Evolutionary conservation across 2,329 filamentous ascomycete genomes (phyloP).

Genomic region (Xylariaceae sp.): DNA sequence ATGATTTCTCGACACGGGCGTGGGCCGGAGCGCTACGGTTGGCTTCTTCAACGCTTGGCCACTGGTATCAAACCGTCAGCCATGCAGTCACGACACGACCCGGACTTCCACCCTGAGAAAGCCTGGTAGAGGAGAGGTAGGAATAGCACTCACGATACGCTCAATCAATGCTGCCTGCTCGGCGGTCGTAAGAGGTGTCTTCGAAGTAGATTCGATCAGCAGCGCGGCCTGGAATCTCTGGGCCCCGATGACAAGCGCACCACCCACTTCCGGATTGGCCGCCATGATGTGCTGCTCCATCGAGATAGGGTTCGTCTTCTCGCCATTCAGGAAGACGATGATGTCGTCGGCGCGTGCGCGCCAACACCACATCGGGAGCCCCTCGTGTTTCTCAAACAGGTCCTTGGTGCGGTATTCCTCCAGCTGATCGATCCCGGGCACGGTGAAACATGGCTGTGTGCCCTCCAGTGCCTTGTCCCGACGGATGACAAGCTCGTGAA

Average conservation of each 20-base stretch:
- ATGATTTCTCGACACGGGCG: conserved; percentile 20
- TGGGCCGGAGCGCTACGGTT: conserved; percentile 19
- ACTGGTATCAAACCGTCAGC: conserved; percentile 2
- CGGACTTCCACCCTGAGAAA: too few species aligned
- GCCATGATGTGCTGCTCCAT: conserved; percentile 25
- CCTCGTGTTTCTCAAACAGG: conserved; percentile 23
- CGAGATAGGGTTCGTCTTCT: conserved; percentile 27
- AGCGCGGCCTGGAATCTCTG: conserved; percentile 22
- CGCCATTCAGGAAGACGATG: conserved; percentile 29
- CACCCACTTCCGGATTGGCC: conserved; percentile 14
- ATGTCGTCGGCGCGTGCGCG: conserved; percentile 28
- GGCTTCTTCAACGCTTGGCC: conserved; percentile 22
- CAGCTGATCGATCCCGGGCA: conserved; percentile 13
- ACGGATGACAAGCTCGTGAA: conserved; percentile 24
- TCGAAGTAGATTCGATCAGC: conserved; percentile 17
- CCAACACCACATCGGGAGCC: conserved; percentile 23
- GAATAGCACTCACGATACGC: conserved; percentile 2
- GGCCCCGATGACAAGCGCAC: conserved; percentile 18
- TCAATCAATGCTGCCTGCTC: conserved; percentile 22
- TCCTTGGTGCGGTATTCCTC: conserved; percentile 24
- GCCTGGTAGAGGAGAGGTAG: neutral
- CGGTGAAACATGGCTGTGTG: conserved; percentile 16
- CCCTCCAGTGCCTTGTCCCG: conserved; percentile 9
- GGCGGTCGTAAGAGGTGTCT: conserved; percentile 5
- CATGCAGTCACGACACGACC: too few species aligned